A percentile compares a stretch with the other conserved stretches of the same genome.
Conservation (phyloP, 2,329 filamentous ascomycete genomes). For the Talaromyces pinophilus region DNA sequence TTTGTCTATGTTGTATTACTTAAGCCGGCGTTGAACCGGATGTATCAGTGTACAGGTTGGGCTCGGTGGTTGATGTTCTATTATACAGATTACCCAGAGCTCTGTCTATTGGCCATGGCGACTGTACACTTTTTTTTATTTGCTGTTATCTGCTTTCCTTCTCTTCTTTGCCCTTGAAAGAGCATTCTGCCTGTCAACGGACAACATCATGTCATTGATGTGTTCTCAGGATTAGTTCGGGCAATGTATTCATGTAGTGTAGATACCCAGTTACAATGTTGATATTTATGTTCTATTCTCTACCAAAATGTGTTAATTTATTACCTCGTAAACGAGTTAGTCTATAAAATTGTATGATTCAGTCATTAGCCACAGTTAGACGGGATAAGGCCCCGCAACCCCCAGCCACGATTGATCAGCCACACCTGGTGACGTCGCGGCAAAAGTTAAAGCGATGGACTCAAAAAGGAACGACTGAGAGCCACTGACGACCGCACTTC, state of each 20-base stretch:
- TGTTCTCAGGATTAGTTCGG: background rate
- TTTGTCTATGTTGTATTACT: constrained; percentile 6
- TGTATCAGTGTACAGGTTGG: constrained; percentile 13
- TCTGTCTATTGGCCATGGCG: constrained; percentile 8
- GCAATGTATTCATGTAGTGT: constrained; percentile 23
- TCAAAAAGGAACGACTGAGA: background rate
- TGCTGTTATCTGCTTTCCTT: constrained; percentile 11
- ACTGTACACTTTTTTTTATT: constrained; percentile 19
- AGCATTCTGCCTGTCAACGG: constrained; percentile 6
- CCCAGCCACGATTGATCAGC: constrained; percentile 3
- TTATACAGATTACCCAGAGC: background rate
- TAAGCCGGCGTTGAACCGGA: constrained; percentile 8
- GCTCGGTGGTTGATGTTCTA: background rate
- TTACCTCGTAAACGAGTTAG: background rate
- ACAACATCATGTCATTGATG: background rate
- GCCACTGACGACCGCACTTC: background rate
- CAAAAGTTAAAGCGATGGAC: background rate
- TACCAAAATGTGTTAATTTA: background rate
- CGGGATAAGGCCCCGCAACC: background rate
- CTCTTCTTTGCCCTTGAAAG: constrained; percentile 12
- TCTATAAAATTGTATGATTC: background rate
- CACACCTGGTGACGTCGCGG: constrained; percentile 16
- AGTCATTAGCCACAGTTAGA: background rate
- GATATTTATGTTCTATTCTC: background rate
- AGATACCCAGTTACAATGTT: constrained; percentile 22